These are phyloP conservation scores for Elsinoe batatas DNA, from an alignment of 2,329 filamentous ascomycete genomes.

Conservation along the genomic window DNA sequence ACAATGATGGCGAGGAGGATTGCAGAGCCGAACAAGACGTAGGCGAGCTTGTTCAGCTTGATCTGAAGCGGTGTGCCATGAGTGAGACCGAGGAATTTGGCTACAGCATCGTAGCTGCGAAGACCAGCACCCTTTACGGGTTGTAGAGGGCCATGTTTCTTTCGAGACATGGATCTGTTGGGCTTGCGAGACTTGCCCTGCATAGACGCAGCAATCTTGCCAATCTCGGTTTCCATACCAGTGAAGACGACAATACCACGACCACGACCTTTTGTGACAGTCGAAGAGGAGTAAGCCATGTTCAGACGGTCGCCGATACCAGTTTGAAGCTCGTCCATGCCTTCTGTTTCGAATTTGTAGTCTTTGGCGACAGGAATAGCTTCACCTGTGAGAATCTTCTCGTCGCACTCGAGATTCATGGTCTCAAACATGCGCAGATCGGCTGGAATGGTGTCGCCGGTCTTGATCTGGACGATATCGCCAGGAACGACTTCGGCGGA, in stretches of 20 bases:
- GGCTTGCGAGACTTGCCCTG: slow-evolving; percentile 14
- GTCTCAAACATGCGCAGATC: slow-evolving; percentile 52
- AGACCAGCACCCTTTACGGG: slow-evolving; percentile 16
- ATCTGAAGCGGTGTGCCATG: slow-evolving; percentile 73
- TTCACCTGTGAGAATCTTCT: slow-evolving; percentile 65
- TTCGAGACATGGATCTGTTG: slow-evolving; percentile 11
- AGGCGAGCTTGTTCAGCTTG: slow-evolving; percentile 75
- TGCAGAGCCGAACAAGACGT: slow-evolving; percentile 66
- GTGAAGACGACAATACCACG: slow-evolving; percentile 59
- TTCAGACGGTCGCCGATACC: slow-evolving; percentile 54
- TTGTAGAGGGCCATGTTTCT: slow-evolving; percentile 6
- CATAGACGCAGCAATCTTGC: slow-evolving; percentile 54
- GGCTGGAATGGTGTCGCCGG: slow-evolving; percentile 60
- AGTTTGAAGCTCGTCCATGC: slow-evolving; percentile 42
- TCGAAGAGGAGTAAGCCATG: slow-evolving; percentile 61
- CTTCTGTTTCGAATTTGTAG: slow-evolving; percentile 44
- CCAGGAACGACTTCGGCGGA: slow-evolving; percentile 54
- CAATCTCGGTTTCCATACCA: slow-evolving; percentile 67
- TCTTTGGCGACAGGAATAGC: slow-evolving; percentile 60
- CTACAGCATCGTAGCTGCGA: slow-evolving; percentile 53
- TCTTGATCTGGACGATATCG: slow-evolving; percentile 52
- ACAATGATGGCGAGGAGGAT: slow-evolving; percentile 61
- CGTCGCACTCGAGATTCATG: slow-evolving; percentile 69
- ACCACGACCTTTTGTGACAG: slow-evolving; percentile 60
- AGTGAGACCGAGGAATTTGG: slow-evolving; percentile 54